Conservation (phyloP, 441 rosid species). For the Biscutella laevigata region DNA sequence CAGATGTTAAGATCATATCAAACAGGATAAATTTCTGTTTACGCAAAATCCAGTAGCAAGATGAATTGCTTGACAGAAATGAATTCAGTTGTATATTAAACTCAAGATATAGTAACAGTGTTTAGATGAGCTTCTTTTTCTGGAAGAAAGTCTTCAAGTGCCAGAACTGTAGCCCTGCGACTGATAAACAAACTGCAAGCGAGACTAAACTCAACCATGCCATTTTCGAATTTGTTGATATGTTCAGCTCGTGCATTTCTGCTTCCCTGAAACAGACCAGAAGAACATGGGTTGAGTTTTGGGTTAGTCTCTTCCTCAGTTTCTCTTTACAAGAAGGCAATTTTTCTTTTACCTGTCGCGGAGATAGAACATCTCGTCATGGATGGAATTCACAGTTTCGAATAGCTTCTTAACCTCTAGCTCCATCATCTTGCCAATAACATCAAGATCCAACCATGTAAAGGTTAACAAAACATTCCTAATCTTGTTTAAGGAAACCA, state of each 20-base stretch:
- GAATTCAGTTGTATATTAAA: background rate
- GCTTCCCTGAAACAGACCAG: slow-evolving; percentile 41
- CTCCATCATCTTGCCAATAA: slow-evolving; percentile 42
- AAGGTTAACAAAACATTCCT: slow-evolving; percentile 4
- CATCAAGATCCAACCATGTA: background rate
- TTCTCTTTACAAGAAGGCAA: background rate
- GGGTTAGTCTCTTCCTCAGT: background rate
- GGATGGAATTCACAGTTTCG: slow-evolving; percentile 46
- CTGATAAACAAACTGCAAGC: slow-evolving; percentile 44
- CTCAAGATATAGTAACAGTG: background rate
- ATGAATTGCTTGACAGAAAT: background rate
- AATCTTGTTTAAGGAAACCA: too few species aligned
- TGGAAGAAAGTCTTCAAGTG: slow-evolving; percentile 64
- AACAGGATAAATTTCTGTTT: background rate
- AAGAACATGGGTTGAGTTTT: background rate
- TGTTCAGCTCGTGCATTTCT: slow-evolving; percentile 59
- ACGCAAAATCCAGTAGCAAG: background rate
- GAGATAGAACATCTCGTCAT: slow-evolving; percentile 59
- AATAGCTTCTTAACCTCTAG: slow-evolving; percentile 47
- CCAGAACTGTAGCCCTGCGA: slow-evolving; percentile 60
- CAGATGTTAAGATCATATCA: slow-evolving; percentile 4
- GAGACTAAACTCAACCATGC: slow-evolving; percentile 54
- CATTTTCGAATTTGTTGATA: slow-evolving; percentile 46
- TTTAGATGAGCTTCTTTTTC: slow-evolving; percentile 61
- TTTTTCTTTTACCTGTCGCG: slow-evolving; percentile 47